Percentiles rank a stretch among this genome's conserved stretches.
Conservation (phyloP, 1,284 basidiomycete species). For the Boletus semigastroideus region DNA sequence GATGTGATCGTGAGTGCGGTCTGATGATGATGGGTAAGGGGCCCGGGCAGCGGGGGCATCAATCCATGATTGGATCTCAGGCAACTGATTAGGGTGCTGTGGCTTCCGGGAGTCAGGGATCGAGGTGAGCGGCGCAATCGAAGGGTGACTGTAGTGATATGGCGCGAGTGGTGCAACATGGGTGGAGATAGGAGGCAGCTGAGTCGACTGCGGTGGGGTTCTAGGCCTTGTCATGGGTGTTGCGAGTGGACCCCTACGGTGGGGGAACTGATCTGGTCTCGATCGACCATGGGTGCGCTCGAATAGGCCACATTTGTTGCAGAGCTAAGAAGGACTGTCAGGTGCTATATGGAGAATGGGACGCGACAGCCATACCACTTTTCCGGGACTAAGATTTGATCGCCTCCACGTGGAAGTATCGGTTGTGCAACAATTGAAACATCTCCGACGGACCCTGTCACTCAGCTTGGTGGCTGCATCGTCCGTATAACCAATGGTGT, state of each 20-base stretch:
- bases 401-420: conserved; percentile 81
- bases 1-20: conserved; percentile 31
- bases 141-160: conserved; percentile 49
- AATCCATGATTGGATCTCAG: conserved; percentile 38
- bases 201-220: conserved; percentile 40
- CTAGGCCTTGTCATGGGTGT: conserved; percentile 34
- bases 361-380: conserved; percentile 59
- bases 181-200: conserved; percentile 37
- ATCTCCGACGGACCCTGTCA: conserved; percentile 69
- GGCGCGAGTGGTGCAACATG: conserved; percentile 40
- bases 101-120: conserved; percentile 35
- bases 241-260: conserved; percentile 70
- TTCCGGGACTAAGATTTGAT: conserved; percentile 73
- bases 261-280: conserved; percentile 77
- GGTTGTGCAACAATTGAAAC: conserved; percentile 82
- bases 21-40: conserved; percentile 30
- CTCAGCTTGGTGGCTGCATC: conserved; percentile 76
- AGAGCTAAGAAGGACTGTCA: conserved; percentile 51
- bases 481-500: conserved; percentile 60
- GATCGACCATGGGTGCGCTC: conserved; percentile 80
- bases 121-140: conserved; percentile 44
- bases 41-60: conserved; percentile 33
- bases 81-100: conserved; percentile 34
- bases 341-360: conserved; percentile 5
- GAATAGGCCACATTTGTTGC: conserved; percentile 83